Conservation (phyloP, 2,329 filamentous ascomycete genomes). For the Penicillium vulpinum region DNA sequence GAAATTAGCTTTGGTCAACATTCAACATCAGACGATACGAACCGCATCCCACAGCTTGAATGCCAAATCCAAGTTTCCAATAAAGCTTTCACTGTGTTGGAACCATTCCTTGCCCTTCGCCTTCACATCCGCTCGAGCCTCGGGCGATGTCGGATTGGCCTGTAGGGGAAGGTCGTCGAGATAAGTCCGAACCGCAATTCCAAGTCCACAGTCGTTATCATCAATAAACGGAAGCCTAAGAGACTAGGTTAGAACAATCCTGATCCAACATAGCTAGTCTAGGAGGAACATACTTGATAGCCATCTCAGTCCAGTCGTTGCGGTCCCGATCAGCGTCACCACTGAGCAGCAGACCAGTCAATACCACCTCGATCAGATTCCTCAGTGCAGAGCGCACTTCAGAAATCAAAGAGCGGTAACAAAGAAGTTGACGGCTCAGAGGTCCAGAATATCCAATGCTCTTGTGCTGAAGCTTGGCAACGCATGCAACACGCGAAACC, state of each 20-base stretch:
- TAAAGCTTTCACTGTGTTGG: slow-evolving; percentile 59
- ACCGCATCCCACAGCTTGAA: slow-evolving; percentile 67
- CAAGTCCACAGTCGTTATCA: slow-evolving; percentile 49
- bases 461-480: slow-evolving; percentile 79
- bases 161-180: slow-evolving; percentile 57
- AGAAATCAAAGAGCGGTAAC: slow-evolving; percentile 79
- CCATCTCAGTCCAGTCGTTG: slow-evolving; percentile 67
- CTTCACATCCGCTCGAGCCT: slow-evolving; percentile 52
- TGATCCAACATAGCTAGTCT: not conserved
- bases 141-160: slow-evolving; percentile 54
- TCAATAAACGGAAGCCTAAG: slow-evolving; percentile 46
- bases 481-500: slow-evolving; percentile 80
- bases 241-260: slow-evolving; percentile 6
- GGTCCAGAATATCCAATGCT: slow-evolving; percentile 91
- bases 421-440: slow-evolving; percentile 82
- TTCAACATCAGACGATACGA: slow-evolving; percentile 32
- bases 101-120: slow-evolving; percentile 61
- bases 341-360: slow-evolving; percentile 76
- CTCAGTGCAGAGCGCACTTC: slow-evolving; percentile 76
- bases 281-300: slow-evolving; percentile 62
- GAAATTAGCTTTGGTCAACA: slow-evolving; percentile 11
- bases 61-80: slow-evolving; percentile 58
- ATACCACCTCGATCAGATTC: slow-evolving; percentile 79
- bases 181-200: slow-evolving; percentile 51
- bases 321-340: slow-evolving; percentile 73